Evolutionary conservation across 352 stramenopile species (phyloP), one percentile per base, ranked within the genome.

Genomic region (Sclerospora graminicola): DNA sequence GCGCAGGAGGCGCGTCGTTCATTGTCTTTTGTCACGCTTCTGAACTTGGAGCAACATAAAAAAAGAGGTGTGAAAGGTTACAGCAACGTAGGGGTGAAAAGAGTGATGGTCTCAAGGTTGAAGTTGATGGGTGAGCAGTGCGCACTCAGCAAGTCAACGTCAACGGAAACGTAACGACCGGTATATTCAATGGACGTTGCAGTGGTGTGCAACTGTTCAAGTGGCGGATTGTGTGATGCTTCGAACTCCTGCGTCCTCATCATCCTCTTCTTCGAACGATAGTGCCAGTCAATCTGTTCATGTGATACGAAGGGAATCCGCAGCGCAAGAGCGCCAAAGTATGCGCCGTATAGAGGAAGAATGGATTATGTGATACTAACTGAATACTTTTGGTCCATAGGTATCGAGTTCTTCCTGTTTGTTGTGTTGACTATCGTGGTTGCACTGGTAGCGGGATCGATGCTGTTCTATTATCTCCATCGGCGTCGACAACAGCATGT

Each of bases 361-460:
- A 26, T 24, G 2, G 38, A 15, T 11, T 13, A 7, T 31, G 4
- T 26, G 3, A 11, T 13, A 24, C 7, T 14, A 8, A 40, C 27
- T 43, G 28, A 45, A 8, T 27, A 19, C 23, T 8, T 8, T 6
- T 23, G 32, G 8, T 8, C 4, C 36, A 8, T 34, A 75, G 68
- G 49, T 28, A 49, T 80, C 19, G 61, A 71, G 30, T 71, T 59
- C 53, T 89, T 87, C 49, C 56, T 90, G 14, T 90, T 86, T 45
- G 67, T 86, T 35, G 82, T 90, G 27, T 46, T 87, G 26, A 71
- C 70, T 27, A 62, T 71, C 41, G 69, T 89, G 57, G n/a, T 77
- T 8, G 34, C 37, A 2, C 46, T 88, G 26, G 64, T 44, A 14
- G 32, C 61, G 8, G 48, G 53, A 13, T 75, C 58, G 43, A 24